Base-by-base conservation (phyloP, 208 protist species). In the Crithidia thermophila region DNA sequence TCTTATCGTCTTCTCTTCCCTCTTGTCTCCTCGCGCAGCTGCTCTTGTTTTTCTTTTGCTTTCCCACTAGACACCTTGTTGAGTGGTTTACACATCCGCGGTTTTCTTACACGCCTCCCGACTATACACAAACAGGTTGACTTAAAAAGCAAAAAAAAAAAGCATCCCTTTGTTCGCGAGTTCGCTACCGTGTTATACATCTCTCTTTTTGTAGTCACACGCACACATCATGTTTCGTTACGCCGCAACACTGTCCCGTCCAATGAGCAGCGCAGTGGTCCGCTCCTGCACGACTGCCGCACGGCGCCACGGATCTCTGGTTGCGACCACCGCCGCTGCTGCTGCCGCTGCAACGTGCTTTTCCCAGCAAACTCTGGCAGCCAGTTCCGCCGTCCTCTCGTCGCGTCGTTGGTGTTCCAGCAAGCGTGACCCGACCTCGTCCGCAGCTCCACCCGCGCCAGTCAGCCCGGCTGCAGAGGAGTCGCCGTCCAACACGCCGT, bases 171-270 rank as follows among this genome's bases (percentile, higher is more conserved):
- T n/a, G n/a, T n/a, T n/a, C n/a, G n/a, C n/a, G n/a, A n/a, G n/a
- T n/a, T n/a, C n/a, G n/a, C n/a, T n/a, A n/a, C n/a, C n/a, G n/a
- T n/a, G n/a, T 5, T 46, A 1, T 46, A 21, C 18, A 7, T 53
- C 8, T 36, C n/a, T 37, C 36, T 53, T 30, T 30, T 25, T 51
- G 18, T 23, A 30, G 46, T 51, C 46, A 8, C 23, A n/a, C n/a
- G n/a, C 18, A 51, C 21, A 13, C 5, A 51, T 3, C 31, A 69
- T 69, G 63, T 42, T 61, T 27, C 36, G 47, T 36, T 52, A 30
- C 23, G 40, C 14, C 14, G 42, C 13, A 21, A 46, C 31, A 43
- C 42, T 69, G 30, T 40, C 50, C 6, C 7, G 20, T 4, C 3
- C 52, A 28, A 34, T 30, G 42, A 10, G 37, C 14, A 27, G 21